Conservation (phyloP, 768 basidiomycete species). For the Psilocybe subaeruginosa region DNA sequence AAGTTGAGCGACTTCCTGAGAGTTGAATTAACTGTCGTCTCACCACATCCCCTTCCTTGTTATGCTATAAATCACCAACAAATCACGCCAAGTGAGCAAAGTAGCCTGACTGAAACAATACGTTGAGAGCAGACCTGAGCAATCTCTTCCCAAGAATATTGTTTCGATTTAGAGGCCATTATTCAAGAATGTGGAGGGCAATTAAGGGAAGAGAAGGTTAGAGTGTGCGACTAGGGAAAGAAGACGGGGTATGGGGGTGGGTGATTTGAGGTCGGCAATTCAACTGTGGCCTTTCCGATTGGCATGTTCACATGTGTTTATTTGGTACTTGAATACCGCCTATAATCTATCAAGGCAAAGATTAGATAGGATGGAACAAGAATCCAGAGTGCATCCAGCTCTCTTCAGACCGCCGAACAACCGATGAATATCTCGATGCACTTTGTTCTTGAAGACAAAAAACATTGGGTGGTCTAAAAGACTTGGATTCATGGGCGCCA, state of each 20-base stretch:
- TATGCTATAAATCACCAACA: conserved; percentile 59
- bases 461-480: too few species aligned
- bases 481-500: too few species aligned
- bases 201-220: not conserved
- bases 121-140: conserved; percentile 50
- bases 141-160: conserved; percentile 64
- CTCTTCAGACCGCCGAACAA: too few species aligned
- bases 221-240: not conserved
- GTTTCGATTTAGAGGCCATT: conserved; percentile 31
- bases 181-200: not conserved
- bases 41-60: conserved; percentile 82
- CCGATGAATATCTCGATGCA: too few species aligned
- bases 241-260: not conserved
- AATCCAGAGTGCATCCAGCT: too few species aligned
- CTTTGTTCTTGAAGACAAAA: too few species aligned
- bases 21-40: conserved; percentile 24
- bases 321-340: not conserved
- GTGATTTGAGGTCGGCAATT: not conserved
- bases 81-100: not conserved
- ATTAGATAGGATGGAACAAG: too few species aligned
- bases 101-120: not conserved
- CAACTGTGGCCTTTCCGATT: not conserved
- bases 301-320: not conserved
- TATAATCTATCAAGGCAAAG: too few species aligned
- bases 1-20: not conserved